phyloP scores from a whole-genome alignment of 2,329 filamentous ascomycete genomes.

The Dothiorella sarmentorum region DNA sequence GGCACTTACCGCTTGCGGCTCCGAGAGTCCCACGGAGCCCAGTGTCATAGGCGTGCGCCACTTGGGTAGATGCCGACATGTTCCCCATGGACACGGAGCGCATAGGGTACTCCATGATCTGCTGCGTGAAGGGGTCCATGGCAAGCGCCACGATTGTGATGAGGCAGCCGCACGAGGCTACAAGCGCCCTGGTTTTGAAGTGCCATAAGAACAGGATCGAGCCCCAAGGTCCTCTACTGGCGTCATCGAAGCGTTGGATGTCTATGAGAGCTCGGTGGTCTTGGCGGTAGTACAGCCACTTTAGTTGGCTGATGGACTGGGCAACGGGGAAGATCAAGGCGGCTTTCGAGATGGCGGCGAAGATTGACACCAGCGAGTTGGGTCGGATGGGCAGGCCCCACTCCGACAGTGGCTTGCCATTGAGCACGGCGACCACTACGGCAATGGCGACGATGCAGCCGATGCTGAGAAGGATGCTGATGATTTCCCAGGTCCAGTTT shows the following conservation, averaged over 20 bases:
- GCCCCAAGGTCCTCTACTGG: constrained; percentile 23
- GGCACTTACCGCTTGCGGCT: not conserved
- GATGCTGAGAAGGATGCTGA: not conserved
- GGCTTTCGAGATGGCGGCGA: constrained; percentile 32
- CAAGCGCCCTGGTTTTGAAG: not conserved
- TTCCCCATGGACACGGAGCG: not conserved
- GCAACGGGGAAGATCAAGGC: constrained; percentile 31
- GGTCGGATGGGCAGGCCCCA: constrained; percentile 20
- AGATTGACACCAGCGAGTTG: constrained; percentile 35
- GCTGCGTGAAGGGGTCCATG: constrained; percentile 1
- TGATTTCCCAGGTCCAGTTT: not conserved
- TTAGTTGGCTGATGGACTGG: constrained; percentile 34
- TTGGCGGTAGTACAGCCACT: constrained; percentile 32
- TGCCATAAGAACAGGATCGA: not conserved
- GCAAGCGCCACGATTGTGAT: not conserved
- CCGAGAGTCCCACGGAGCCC: not conserved
- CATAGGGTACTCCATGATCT: not conserved
- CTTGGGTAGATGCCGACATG: not conserved
- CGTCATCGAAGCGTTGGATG: constrained; percentile 30
- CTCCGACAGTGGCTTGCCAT: constrained; percentile 13
- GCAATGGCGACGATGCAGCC: constrained; percentile 1
- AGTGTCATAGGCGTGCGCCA: not conserved
- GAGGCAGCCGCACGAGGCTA: not conserved
- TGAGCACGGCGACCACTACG: constrained; percentile 9
- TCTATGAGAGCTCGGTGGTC: constrained; percentile 22